phyloP scores from a whole-genome alignment of 352 stramenopile genomes.

The Phytophthora sp. region DNA sequence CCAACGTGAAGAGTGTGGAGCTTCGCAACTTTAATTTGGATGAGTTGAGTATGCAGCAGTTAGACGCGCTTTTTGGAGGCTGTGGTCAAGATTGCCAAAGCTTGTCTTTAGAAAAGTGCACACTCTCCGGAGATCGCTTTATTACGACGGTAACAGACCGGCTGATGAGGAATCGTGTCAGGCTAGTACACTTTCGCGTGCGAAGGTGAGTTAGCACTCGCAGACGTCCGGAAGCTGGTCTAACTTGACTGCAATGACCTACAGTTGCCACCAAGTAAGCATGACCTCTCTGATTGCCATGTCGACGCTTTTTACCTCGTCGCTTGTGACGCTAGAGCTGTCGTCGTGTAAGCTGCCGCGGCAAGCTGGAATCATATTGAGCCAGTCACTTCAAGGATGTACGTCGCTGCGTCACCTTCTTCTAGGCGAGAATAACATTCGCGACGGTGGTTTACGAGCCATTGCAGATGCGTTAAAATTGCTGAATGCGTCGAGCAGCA shows the following conservation, averaged over 20 bases:
- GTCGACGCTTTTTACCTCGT: slow-evolving; percentile 37
- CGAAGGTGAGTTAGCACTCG: slow-evolving; percentile 20
- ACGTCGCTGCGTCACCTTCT: slow-evolving; percentile 37
- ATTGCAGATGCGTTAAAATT: slow-evolving; percentile 51
- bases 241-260: too few species aligned
- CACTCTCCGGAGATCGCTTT: slow-evolving; percentile 45
- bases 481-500: slow-evolving; percentile 17
- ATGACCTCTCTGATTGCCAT: slow-evolving; percentile 69
- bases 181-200: slow-evolving; percentile 34
- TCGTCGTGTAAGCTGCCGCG: slow-evolving; percentile 56
- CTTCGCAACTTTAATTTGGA: slow-evolving; percentile 33
- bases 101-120: slow-evolving; percentile 48
- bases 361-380: slow-evolving; percentile 66
- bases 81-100: slow-evolving; percentile 26
- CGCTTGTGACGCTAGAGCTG: slow-evolving; percentile 53
- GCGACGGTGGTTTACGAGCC: slow-evolving; percentile 55
- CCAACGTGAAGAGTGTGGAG: slow-evolving; percentile 36
- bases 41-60: slow-evolving; percentile 23
- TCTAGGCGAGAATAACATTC: slow-evolving; percentile 57
- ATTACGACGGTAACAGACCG: slow-evolving; percentile 33
- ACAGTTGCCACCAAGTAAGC: slow-evolving; percentile 50
- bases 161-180: slow-evolving; percentile 25
- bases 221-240: not conserved
- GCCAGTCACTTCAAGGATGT: slow-evolving; percentile 54
- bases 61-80: slow-evolving; percentile 38